Evolutionary conservation across 345 rosid species (phyloP), one percentile per base, ranked within the genome.

Genomic region (Salix udensis): DNA sequence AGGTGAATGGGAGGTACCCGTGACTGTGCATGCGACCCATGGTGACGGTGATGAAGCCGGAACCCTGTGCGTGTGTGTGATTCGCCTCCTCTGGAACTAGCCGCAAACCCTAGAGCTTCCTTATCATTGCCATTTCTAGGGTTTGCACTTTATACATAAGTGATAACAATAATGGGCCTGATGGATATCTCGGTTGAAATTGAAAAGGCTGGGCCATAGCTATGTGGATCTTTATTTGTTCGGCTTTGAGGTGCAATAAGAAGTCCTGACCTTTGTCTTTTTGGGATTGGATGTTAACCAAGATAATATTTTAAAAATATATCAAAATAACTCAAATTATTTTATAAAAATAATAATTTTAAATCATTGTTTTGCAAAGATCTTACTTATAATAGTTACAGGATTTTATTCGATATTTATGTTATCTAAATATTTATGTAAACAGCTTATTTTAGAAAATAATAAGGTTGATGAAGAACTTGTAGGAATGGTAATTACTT

Each of bases 21-120:
- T 91, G 74, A 68, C 89, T 84, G 76, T 93, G 97, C 97, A 93
- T 93, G 74, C 97, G 94, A 75, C 96, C 97, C 96, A 91, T 93
- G 87, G 83, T 72, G 76, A 80, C 85, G 44, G 68, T 71, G 72
- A 18, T 24, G 79, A 68, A 39, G 76, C 62, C 11, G 53, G 5
- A n/a, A 37, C 76, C 15, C 50, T 79, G 21, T 52, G 36, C 23
- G 39, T 46, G 36, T 61, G 31, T 10, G 14, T 23, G 48, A 36
- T 67, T 34, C 60, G 60, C 79, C 67, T 46, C 70, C 68, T 50
- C 69, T 72, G 72, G 28, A 18, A 68, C 77, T 5, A 23, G 61
- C 66, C 66, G 64, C 68, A 67, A 72, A 81, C 80, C 77, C 83
- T 73, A 68, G 67, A 40, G 31, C 15, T 5, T 3, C 6, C 37